Evolutionary conservation across 257 asterid species (phyloP).

Genomic region (Solanum phureja): DNA sequence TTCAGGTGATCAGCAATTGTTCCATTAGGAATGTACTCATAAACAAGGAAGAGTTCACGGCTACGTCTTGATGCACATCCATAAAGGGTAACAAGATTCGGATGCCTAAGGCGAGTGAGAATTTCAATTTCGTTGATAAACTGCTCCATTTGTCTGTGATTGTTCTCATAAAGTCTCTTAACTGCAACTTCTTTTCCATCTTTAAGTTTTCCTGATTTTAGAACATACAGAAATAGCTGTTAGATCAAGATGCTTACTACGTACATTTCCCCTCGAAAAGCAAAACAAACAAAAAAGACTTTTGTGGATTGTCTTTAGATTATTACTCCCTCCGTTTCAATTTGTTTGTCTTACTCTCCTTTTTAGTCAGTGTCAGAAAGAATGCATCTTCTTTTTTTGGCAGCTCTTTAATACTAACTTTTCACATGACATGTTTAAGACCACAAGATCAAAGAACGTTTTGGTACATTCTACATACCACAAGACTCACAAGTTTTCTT

Average conservation of each 20-base stretch:
- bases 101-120: slow-evolving; percentile 8
- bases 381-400: background rate
- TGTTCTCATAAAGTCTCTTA: slow-evolving; percentile 9
- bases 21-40: slow-evolving; percentile 13
- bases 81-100: slow-evolving; percentile 6
- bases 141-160: slow-evolving; percentile 3
- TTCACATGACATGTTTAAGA: background rate
- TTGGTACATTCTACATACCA: background rate
- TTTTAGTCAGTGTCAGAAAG: background rate
- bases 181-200: slow-evolving; percentile 16
- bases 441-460: background rate
- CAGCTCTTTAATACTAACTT: background rate
- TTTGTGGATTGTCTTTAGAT: background rate
- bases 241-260: background rate
- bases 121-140: slow-evolving; percentile 9
- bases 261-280: background rate
- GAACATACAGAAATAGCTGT: background rate
- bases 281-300: background rate
- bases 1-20: slow-evolving; percentile 11
- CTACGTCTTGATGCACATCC: slow-evolving; percentile 11
- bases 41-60: slow-evolving; percentile 9
- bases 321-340: background rate
- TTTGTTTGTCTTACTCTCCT: background rate
- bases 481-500: background rate
- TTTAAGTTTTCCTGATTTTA: slow-evolving; percentile 2